Base-by-base conservation (phyloP, 495 filamentous ascomycete genomes). In the Penicillium longicatenatum region DNA sequence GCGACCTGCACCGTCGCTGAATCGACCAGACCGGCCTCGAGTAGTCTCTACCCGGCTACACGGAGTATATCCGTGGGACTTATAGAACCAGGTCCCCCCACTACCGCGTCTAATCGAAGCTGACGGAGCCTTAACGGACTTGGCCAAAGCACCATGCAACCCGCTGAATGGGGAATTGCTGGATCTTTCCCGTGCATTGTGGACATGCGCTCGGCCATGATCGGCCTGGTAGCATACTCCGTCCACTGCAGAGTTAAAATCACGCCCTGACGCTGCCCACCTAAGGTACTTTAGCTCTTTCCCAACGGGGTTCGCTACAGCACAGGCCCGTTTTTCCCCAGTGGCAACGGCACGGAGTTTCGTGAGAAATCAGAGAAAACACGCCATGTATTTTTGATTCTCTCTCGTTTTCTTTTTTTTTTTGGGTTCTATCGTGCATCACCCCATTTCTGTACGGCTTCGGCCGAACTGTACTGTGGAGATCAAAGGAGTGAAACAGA, bases 401-500 rank as follows among this genome's bases (percentile, higher is more conserved):
- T 12, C n/a, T n/a, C n/a, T n/a, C n/a, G n/a, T 46, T 46, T 46
- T 14, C 43, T 24, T 20, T 24, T 45, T 31, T 52, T n/a, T n/a
- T n/a, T n/a, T n/a, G n/a, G n/a, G n/a, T n/a, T n/a, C n/a, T n/a
- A n/a, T n/a, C n/a, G n/a, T 46, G 9, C 20, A 42, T 49, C 39
- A 20, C 41, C 17, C 37, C 17, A 30, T 41, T 54, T 46, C 26
- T 12, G n/a, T 17, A 4, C 10, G 49, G 43, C 21, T 48, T 62
- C 59, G 59, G 59, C 54, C 59, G 59, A 57, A 43, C 24, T 12
- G 31, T 14, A 31, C 31, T 35, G 30, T 52, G 54, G 50, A 54
- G 52, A 51, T 46, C 31, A 50, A 48, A 33, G 20, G 57, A 64
- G 61, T 73, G 70, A 75, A 74, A 72, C 74, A 71, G 65, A 76